Percentiles rank a stretch among this genome's conserved stretches.
Conservation (phyloP, 352 stramenopile species). For the Phytopythium litorale region DNA sequence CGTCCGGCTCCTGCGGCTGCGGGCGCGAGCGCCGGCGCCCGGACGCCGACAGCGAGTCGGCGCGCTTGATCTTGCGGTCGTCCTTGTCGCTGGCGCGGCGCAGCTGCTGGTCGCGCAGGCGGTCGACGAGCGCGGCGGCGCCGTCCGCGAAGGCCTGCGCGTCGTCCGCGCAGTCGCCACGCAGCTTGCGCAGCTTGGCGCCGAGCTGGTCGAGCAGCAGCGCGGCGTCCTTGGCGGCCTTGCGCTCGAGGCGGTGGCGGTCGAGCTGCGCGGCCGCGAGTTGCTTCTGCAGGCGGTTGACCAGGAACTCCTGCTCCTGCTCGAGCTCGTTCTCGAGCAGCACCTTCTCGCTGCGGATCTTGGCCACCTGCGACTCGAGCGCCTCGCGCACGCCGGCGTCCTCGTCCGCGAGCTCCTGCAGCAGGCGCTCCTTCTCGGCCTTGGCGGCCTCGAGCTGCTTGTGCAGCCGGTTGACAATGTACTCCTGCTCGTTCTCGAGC, state of each 20-base stretch:
- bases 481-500: constrained; percentile 90
- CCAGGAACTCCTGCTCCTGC: constrained; percentile 85
- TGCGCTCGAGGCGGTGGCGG: constrained; percentile 69
- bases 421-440: constrained; percentile 61
- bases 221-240: constrained; percentile 71
- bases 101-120: constrained; percentile 51
- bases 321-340: constrained; percentile 84
- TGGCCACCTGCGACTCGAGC: constrained; percentile 73
- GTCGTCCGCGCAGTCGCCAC: constrained; percentile 52
- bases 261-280: constrained; percentile 61
- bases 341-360: constrained; percentile 84
- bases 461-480: constrained; percentile 90
- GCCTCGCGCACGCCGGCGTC: constrained; percentile 58
- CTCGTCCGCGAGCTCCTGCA: constrained; percentile 64
- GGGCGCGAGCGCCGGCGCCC: constrained; percentile 1
- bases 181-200: constrained; percentile 57
- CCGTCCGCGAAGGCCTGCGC: constrained; percentile 55
- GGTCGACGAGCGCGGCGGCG: constrained; percentile 39
- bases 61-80: constrained; percentile 34
- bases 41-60: constrained; percentile 31
- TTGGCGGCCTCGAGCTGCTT: constrained; percentile 78
- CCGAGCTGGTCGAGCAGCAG: constrained; percentile 64
- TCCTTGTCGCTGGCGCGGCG: constrained; percentile 62
- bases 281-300: constrained; percentile 85
- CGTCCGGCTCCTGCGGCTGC: background rate